A percentile compares a stretch with the other conserved stretches of the same genome.
Conservation (phyloP, 192 early-diverging fungal species). For the Radiomyces spectabilis region DNA sequence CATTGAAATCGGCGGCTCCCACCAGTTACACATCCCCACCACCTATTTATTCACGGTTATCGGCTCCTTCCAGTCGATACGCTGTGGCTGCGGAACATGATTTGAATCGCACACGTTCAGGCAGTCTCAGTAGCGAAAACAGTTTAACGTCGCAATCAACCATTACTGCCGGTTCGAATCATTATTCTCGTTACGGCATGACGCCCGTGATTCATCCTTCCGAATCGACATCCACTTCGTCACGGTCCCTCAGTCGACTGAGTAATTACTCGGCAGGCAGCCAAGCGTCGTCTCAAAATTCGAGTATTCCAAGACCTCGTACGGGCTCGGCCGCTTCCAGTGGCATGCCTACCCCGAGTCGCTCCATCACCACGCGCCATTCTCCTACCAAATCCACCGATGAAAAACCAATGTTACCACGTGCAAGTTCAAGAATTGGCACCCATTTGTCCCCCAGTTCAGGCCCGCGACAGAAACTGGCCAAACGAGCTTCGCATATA, state of each 20-base stretch:
- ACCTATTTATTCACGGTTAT: no score
- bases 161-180: not conserved
- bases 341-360: not conserved
- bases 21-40: no score
- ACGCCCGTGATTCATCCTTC: conserved; percentile 13
- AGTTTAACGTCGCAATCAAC: conserved; percentile 19
- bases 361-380: not conserved
- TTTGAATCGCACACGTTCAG: conserved; percentile 1
- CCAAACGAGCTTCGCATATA: conserved; percentile 24
- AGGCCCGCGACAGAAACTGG: conserved; percentile 1
- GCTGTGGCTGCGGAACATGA: not conserved
- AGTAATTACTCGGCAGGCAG: conserved; percentile 26
- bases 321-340: not conserved
- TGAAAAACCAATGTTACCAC: not conserved
- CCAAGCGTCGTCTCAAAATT: conserved; percentile 4
- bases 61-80: no score
- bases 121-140: conserved; percentile 24
- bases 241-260: conserved; percentile 17
- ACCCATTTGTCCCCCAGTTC: not conserved
- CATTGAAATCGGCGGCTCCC: no score
- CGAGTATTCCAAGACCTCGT: conserved; percentile 9
- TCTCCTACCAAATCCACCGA: not conserved
- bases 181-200: conserved; percentile 6
- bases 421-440: not conserved
- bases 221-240: conserved; percentile 17